These are phyloP conservation scores for Cladorrhinum sp. DNA, from an alignment of 2,329 filamentous ascomycete genomes.

Conservation along the genomic window DNA sequence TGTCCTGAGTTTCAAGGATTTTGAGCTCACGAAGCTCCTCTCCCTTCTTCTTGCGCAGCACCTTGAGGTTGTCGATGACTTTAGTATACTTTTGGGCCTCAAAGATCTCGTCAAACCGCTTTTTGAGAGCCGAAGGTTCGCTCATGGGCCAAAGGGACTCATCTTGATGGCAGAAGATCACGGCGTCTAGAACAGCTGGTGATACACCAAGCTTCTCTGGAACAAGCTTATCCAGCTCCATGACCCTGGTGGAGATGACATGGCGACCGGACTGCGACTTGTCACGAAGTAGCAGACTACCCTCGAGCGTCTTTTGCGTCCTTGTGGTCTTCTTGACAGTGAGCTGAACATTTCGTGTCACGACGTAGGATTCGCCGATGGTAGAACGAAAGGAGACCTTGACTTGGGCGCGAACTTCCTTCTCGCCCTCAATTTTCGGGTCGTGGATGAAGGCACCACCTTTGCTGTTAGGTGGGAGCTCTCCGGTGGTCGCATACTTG, in stretches of 20 bases:
- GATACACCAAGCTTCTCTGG: conserved; percentile 86
- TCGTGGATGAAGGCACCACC: conserved; percentile 95
- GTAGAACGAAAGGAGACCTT: conserved; percentile 83
- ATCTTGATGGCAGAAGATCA: conserved; percentile 98
- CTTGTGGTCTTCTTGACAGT: conserved; percentile 76
- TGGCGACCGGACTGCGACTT: conserved; percentile 67
- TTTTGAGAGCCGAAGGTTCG: conserved; percentile 80
- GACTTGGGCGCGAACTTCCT: conserved; percentile 86
- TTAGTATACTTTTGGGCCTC: conserved; percentile 97
- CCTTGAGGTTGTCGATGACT: conserved; percentile 91
- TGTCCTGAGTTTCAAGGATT: conserved; percentile 72
- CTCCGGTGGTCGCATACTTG: conserved; percentile 95
- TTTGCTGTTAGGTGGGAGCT: conserved; percentile 86
- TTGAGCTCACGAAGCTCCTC: conserved; percentile 71
- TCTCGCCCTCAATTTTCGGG: conserved; percentile 85
- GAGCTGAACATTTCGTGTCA: conserved; percentile 79
- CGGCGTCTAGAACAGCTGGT: conserved; percentile 82
- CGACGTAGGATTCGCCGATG: conserved; percentile 74
- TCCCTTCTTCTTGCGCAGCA: conserved; percentile 77
- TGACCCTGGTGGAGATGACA: conserved; percentile 73
- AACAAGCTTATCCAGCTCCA: conserved; percentile 79
- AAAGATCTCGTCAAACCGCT: conserved; percentile 96
- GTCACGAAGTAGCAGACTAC: conserved; percentile 69
- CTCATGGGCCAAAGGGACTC: conserved; percentile 97
- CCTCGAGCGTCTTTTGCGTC: conserved; percentile 80